Evolutionary conservation across 73 alveolate genomes (phyloP).

Genomic region (Paramecium pentaurelia): DNA sequence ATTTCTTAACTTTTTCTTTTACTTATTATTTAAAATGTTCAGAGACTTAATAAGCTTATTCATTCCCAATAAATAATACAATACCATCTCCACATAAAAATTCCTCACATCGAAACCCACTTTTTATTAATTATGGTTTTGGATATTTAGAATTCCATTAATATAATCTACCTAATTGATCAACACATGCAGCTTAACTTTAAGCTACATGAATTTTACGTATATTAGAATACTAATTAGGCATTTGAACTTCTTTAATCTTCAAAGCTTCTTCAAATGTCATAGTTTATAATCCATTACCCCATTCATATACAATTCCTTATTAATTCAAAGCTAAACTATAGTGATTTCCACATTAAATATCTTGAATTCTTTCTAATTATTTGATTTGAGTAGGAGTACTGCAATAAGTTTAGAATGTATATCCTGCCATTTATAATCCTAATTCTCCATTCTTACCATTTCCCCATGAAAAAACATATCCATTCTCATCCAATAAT

Average conservation of each 20-base stretch:
- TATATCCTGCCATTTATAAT: neutral
- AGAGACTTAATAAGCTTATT: neutral
- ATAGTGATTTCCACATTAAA: neutral
- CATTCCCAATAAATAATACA: neutral
- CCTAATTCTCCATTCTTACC: conserved; percentile 34
- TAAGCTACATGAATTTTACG: neutral
- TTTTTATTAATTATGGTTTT: neutral
- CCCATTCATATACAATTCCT: conserved; percentile 6
- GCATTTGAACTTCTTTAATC: neutral
- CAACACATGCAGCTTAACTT: conserved; percentile 11
- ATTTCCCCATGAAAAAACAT: neutral
- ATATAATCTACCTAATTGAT: neutral
- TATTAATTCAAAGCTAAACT: neutral
- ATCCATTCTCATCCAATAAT: neutral
- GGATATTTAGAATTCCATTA: neutral
- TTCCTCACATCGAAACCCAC: conserved; percentile 3
- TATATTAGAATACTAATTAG: neutral
- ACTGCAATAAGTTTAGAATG: neutral
- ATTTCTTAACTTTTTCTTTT: neutral
- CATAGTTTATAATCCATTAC: neutral
- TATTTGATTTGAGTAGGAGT: neutral
- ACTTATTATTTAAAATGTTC: conserved; percentile 17
- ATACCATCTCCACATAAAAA: conserved; percentile 18
- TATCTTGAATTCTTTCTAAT: neutral
- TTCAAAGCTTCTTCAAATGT: neutral